Base-by-base conservation (phyloP, 179 eudicot species). In the Spergularia azorica region DNA sequence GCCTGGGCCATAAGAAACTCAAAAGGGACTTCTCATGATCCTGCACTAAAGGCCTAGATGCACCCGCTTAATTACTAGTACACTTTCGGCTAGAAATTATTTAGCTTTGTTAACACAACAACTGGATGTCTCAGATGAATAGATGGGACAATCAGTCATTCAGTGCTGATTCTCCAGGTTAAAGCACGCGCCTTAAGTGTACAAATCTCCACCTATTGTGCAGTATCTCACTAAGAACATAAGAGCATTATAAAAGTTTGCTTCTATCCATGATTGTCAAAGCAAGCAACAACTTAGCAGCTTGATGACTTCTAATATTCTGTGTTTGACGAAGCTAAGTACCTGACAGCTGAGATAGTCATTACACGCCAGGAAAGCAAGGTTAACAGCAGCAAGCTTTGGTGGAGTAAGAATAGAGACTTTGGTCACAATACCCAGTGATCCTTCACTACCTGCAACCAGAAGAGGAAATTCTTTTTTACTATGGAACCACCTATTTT, bases 341-440 rank as follows among this genome's bases (percentile, higher is more conserved):
- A 94, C 99, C 98, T 91, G 99, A 84, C 99, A 95, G 83, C 96
- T 91, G 66, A 81, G n/a, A 86, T 90, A 95, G 83, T 95, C 98
- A 73, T 87, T 82, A 79, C 99, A 95, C 73, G 99, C 97, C 87
- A 95, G 90, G 77, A 95, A 90, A 83, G 97, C 98, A 79, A 94
- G 70, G 81, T 93, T 93, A 32, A 88, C 85, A 26, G 99, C 90
- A 51, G 99, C 86, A 79, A 90, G 84, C 87, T 94, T 93, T 46
- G 92, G 89, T 46, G 98, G 99, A 60, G 98, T 90, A 74, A 95
- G 90, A 77, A 95, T 89, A 61, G 99, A 91, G 83, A 95, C 90
- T 86, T 91, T 93, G 13, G 97, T 93, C 41, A 95, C 88, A 78
- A 95, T 82, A 70, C 98, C 99, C 86, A 95, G 83, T 9, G 99